These are phyloP conservation scores for Coniophora puteana DNA, from an alignment of 1,284 basidiomycete species.

Conservation along the genomic window DNA sequence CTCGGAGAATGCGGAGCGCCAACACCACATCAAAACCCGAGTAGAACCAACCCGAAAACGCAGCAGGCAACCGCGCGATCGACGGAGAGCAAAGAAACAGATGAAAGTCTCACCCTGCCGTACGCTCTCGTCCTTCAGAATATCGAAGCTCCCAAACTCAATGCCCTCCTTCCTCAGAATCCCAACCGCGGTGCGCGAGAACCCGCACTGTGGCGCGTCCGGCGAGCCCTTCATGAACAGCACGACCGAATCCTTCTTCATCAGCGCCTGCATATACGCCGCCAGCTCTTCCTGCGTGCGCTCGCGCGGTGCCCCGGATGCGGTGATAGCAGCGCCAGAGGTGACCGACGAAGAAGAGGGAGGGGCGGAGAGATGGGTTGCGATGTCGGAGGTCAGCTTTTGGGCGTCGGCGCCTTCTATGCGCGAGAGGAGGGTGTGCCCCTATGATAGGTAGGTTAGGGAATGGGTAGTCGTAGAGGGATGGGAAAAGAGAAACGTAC, in stretches of 20 bases:
- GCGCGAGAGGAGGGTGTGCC: conserved; percentile 83
- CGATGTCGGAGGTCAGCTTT: conserved; percentile 63
- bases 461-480: conserved; percentile 3
- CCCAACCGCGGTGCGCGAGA: conserved; percentile 85
- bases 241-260: conserved; percentile 74
- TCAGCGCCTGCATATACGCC: conserved; percentile 58
- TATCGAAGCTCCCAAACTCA: conserved; percentile 83
- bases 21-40: not conserved
- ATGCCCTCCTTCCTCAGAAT: conserved; percentile 83
- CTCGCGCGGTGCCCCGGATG: no score
- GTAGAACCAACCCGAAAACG: not conserved
- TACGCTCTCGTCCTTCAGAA: conserved; percentile 73
- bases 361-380: conserved; percentile 43
- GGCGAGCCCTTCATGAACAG: conserved; percentile 98
- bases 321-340: conserved; percentile 38
- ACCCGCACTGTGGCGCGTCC: conserved; percentile 85
- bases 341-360: conserved; percentile 38
- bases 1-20: conserved; percentile 24
- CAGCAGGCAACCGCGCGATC: not conserved
- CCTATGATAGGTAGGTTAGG: conserved; percentile 44
- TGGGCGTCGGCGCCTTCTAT: conserved; percentile 82
- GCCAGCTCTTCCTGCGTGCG: conserved; percentile 70
- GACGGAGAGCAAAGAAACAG: not conserved
- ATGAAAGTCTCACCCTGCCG: conserved; percentile 45
- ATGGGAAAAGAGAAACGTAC: conserved; percentile 37